Evolutionary conservation across 1,139 yeast genomes (phyloP).

Genomic region (Zygosaccharomyces sapae): DNA sequence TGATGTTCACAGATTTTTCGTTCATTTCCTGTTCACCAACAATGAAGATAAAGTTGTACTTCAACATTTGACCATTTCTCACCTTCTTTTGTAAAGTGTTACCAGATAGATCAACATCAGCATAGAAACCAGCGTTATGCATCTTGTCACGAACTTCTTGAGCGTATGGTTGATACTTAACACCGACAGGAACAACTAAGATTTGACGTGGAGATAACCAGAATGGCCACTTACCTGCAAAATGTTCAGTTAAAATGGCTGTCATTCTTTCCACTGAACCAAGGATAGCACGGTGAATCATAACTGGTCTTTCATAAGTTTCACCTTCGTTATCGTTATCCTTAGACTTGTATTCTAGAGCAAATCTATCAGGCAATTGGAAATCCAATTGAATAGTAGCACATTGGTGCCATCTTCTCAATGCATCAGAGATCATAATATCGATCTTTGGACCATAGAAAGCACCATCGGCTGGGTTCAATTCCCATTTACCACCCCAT

Average conservation of each 20-base stretch:
- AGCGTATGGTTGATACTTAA: conserved; percentile 85
- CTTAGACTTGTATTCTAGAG: conserved; percentile 77
- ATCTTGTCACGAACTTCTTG: conserved; percentile 67
- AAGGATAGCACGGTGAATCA: conserved; percentile 97
- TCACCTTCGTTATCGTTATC: conserved; percentile 42
- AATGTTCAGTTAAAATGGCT: conserved; percentile 94
- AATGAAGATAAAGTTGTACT: conserved; percentile 89
- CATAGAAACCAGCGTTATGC: conserved; percentile 68
- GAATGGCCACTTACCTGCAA: conserved; percentile 98
- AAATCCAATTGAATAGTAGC: conserved; percentile 97
- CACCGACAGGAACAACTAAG: conserved; percentile 92
- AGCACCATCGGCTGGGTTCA: conserved; percentile 97
- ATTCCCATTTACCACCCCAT: conserved; percentile 82
- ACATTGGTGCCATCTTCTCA: conserved; percentile 94
- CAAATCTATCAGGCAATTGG: conserved; percentile 92
- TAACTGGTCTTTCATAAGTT: conserved; percentile 68
- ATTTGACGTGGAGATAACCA: conserved; percentile 98
- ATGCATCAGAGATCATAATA: conserved; percentile 85
- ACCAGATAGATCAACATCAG: conserved; percentile 89
- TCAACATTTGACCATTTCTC: conserved; percentile 88
- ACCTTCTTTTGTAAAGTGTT: conserved; percentile 95
- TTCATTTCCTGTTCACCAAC: conserved; percentile 92
- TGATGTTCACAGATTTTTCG: conserved; percentile 75
- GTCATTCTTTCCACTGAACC: conserved; percentile 99
- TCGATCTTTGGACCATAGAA: conserved; percentile 99